Percentiles rank a stretch among this genome's conserved stretches.
phyloP scores from a whole-genome alignment of 352 stramenopile genomes.

The Poterioochromonas sp. region DNA sequence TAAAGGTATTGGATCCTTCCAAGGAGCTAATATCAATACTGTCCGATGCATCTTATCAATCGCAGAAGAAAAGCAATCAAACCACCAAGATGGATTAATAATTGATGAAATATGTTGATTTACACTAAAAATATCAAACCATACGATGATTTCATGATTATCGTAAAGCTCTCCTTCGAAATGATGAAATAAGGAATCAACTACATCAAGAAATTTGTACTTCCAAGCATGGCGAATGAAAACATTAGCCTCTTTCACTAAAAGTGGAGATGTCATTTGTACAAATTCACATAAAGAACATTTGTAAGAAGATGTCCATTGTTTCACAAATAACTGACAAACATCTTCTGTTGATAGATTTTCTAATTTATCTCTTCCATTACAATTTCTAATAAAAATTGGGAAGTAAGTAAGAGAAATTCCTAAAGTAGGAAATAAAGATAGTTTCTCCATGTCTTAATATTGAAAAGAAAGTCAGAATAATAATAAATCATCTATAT shows the following conservation, averaged over 20 bases:
- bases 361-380: slow-evolving; percentile 11
- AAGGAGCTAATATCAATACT: slow-evolving; percentile 19
- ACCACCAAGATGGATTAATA: slow-evolving; percentile 10
- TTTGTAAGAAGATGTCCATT: neutral
- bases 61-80: neutral
- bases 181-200: slow-evolving; percentile 4
- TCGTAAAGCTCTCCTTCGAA: neutral
- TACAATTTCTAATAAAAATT: neutral
- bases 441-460: too few relatives aligned
- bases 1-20: slow-evolving; percentile 1
- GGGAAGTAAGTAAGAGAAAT: neutral
- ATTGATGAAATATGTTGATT: slow-evolving; percentile 8
- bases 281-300: slow-evolving; percentile 1
- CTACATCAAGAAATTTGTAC: slow-evolving; percentile 24
- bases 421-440: slow-evolving; percentile 20
- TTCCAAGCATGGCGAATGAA: slow-evolving; percentile 20
- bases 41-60: neutral
- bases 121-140: slow-evolving; percentile 21
- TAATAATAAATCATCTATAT: too few relatives aligned
- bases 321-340: neutral
- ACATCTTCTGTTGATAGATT: slow-evolving; percentile 23
- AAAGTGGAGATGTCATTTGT: neutral
- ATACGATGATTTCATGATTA: neutral
- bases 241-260: neutral
- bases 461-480: too few relatives aligned